phyloP scores from a whole-genome alignment of 73 alveolate genomes.

The Stentor coeruleus region DNA sequence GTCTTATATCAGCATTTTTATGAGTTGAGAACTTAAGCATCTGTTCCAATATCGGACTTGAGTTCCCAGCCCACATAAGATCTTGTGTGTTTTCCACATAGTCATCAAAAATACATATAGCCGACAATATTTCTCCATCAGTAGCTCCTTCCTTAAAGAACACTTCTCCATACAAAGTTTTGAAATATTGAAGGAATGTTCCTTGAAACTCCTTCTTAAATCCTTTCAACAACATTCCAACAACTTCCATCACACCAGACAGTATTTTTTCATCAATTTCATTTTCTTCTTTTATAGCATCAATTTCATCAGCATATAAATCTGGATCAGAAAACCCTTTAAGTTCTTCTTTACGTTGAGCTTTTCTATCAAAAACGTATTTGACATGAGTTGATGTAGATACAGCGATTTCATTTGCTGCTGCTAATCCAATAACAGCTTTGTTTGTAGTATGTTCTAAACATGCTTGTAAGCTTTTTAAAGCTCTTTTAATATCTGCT shows the following conservation, averaged over 20 bases:
- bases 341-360: neutral
- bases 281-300: neutral
- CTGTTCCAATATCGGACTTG: conserved; percentile 1
- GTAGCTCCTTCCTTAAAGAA: conserved; percentile 7
- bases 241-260: neutral
- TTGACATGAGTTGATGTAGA: neutral
- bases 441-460: neutral
- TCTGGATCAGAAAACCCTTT: neutral
- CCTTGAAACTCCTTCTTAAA: neutral
- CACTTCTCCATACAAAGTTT: conserved; percentile 2
- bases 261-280: neutral
- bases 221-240: neutral
- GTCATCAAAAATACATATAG: conserved; percentile 17
- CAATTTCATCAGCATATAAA: conserved; percentile 6
- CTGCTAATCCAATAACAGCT: neutral
- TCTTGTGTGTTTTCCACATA: conserved; percentile 20
- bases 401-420: conserved; percentile 7
- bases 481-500: conserved; percentile 1
- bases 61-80: neutral
- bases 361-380: conserved; percentile 15
- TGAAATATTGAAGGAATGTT: neutral
- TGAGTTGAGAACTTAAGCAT: conserved; percentile 6
- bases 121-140: neutral
- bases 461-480: neutral
- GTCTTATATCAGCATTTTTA: conserved; percentile 13